Percentiles rank a stretch among this genome's conserved stretches.
These are phyloP conservation scores for Gossypium herbaceum DNA, from an alignment of 345 rosid species.

Conservation along the genomic window DNA sequence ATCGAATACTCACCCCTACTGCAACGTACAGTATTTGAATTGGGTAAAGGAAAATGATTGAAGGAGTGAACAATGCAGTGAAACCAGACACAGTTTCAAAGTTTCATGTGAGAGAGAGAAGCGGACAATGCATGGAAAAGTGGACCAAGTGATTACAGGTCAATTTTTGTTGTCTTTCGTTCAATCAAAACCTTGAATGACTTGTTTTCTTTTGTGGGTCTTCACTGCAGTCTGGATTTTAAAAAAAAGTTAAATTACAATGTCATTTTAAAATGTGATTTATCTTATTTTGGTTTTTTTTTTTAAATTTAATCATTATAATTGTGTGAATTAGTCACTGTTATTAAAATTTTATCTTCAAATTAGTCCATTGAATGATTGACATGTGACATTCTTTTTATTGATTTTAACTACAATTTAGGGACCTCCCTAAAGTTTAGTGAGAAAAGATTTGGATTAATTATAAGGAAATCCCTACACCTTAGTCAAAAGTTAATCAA, in stretches of 20 bases:
- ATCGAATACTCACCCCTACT: no score
- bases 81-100: neutral
- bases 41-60: neutral
- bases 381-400: no score
- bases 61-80: neutral
- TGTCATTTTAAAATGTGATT: no score
- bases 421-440: no score
- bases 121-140: neutral
- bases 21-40: neutral
- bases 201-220: neutral
- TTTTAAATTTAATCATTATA: no score
- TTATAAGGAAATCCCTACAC: no score
- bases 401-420: no score
- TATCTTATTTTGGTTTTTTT: no score
- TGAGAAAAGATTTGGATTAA: no score
- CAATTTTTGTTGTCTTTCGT: neutral
- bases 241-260: neutral
- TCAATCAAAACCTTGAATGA: neutral
- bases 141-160: neutral
- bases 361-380: no score
- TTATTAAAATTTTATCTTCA: no score
- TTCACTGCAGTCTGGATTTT: neutral
- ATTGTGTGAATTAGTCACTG: rapidly evolving
- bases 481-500: no score
- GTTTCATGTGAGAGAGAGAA: neutral